Percentiles rank a stretch among this genome's conserved stretches.
These are phyloP conservation scores for Purpureocillium lavendulum DNA, from an alignment of 2,329 filamentous ascomycete genomes.

Conservation along the genomic window DNA sequence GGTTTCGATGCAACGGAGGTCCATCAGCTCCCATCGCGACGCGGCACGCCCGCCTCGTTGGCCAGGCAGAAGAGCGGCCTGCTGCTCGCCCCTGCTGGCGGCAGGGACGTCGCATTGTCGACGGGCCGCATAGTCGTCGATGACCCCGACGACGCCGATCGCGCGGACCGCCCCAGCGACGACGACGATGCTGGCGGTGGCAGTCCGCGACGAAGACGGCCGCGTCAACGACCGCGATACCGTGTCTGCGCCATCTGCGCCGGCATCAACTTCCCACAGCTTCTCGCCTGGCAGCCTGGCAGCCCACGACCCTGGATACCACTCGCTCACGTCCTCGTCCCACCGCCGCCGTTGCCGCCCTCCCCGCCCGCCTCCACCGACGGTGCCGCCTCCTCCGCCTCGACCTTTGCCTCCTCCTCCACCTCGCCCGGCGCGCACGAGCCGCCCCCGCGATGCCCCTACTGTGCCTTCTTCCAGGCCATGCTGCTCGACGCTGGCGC, in stretches of 20 bases:
- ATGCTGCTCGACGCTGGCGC: conserved; percentile 17
- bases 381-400: background rate
- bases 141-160: background rate
- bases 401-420: no score
- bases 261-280: conserved; percentile 24
- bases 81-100: conserved; percentile 5
- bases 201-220: background rate
- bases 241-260: conserved; percentile 22
- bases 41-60: conserved; percentile 3
- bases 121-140: conserved; percentile 20
- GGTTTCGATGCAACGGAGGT: conserved; percentile 13
- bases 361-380: conserved; percentile 14
- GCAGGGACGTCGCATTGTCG: no score
- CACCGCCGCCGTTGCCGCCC: conserved; percentile 1
- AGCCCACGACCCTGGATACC: conserved; percentile 26
- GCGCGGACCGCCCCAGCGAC: no score
- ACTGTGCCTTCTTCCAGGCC: conserved; percentile 28
- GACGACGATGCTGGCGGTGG: no score
- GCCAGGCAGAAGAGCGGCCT: conserved; percentile 2
- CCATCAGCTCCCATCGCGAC: conserved; percentile 24
- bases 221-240: conserved; percentile 2
- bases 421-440: background rate
- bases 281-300: conserved; percentile 26
- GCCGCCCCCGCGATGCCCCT: conserved; percentile 18
- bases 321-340: conserved; percentile 18